These are phyloP conservation scores for Alternaria sp. DNA, from an alignment of 2,329 filamentous ascomycete species.

Conservation along the genomic window DNA sequence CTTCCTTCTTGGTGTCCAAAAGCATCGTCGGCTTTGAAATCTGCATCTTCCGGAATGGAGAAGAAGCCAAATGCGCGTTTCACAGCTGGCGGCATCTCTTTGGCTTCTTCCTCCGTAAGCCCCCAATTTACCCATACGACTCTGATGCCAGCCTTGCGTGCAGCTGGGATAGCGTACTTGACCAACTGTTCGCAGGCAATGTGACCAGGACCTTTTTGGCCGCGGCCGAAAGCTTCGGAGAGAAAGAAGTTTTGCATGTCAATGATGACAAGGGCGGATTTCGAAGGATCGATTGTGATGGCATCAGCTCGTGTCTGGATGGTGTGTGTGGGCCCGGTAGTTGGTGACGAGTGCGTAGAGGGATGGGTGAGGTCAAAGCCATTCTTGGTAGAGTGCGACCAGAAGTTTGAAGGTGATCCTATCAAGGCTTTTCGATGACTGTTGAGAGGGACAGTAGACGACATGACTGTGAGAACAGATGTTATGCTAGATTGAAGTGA, in stretches of 20 bases:
- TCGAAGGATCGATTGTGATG: slow-evolving; percentile 44
- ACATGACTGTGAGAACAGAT: not conserved
- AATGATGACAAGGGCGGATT: slow-evolving; percentile 50
- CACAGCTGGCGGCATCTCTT: slow-evolving; percentile 48
- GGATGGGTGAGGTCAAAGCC: slow-evolving; percentile 58
- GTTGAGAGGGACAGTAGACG: slow-evolving; percentile 3
- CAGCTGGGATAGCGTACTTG: slow-evolving; percentile 48
- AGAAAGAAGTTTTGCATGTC: slow-evolving; percentile 57
- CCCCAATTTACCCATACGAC: slow-evolving; percentile 55
- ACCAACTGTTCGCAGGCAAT: slow-evolving; percentile 39
- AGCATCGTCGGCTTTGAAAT: slow-evolving; percentile 4
- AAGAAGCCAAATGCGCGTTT: slow-evolving; percentile 48
- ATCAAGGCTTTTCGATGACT: slow-evolving; percentile 47
- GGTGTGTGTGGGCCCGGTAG: slow-evolving; percentile 17
- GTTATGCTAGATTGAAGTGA: not conserved
- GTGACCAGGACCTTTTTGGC: slow-evolving; percentile 25
- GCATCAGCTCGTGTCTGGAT: slow-evolving; percentile 35
- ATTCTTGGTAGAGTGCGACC: slow-evolving; percentile 52
- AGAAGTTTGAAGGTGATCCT: slow-evolving; percentile 52
- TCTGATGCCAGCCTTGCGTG: slow-evolving; percentile 47
- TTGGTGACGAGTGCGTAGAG: slow-evolving; percentile 30
- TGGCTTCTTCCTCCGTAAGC: slow-evolving; percentile 45
- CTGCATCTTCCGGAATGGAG: slow-evolving; percentile 23
- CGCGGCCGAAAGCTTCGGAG: slow-evolving; percentile 31
- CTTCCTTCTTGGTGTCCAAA: slow-evolving; percentile 14